Base-by-base conservation (phyloP, 306 rosid species). In the Purshia tridentata region DNA sequence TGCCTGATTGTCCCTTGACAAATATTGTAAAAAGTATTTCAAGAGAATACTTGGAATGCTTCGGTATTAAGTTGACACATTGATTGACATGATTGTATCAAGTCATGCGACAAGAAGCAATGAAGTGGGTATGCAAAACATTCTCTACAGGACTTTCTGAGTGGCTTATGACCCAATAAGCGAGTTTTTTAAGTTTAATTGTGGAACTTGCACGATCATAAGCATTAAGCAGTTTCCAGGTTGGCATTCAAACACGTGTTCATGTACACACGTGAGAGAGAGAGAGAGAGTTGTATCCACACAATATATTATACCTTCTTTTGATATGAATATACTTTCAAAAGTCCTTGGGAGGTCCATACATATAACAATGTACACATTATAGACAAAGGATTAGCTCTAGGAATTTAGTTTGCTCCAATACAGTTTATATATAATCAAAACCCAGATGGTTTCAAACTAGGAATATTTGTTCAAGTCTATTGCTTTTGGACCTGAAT, bases 381-480 rank as follows among this genome's bases (percentile, higher is more conserved):
- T 85, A 83, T 78, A 62, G 44, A 80, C 81, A 62, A 63, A 70
- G 48, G 46, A 47, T 81, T 77, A 69, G 68, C 71, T 74, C 58
- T 41, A 22, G 45, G 69, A 72, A 81, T 76, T 50, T 62, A 77
- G 67, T 77, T 56, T 84, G 67, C 75, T 44, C 72, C 84, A 29
- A 29, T 29, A 63, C 63, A 47, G 13, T 41, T 67, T 50, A 76
- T 61, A 85, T 59, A 52, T 69, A 68, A 72, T 67, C 62, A 51
- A 64, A 77, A 69, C 75, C 73, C 76, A 73, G 73, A 41, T 68
- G 76, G 76, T 64, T 73, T 81, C 72, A 77, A 71, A 44, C 67
- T 65, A 22, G 20, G 48, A 45, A 55, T 37, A 44, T 56, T 50
- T 71, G 72, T 91, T 89, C 80, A 91, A 83, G 83, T 91, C 90